These are phyloP conservation scores for Erythrophleum ivorense DNA, from an alignment of 331 rosid species.

Conservation along the genomic window DNA sequence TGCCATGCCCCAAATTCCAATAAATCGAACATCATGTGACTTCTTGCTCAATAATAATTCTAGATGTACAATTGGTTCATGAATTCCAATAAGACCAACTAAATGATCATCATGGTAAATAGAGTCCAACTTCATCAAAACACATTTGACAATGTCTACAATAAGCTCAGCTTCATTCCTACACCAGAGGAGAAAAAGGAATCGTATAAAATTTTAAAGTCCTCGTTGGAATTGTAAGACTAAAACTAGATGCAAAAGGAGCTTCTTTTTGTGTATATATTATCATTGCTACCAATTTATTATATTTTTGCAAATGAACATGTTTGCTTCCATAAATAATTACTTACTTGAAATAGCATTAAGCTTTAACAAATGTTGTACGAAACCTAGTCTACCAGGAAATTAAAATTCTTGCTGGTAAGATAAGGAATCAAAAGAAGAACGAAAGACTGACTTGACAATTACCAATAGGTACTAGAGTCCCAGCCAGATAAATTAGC, in stretches of 20 bases:
- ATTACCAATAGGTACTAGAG: neutral
- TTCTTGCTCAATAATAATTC: neutral
- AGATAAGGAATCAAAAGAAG: neutral
- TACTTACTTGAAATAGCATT: neutral
- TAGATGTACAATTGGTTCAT: neutral
- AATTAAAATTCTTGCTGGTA: neutral
- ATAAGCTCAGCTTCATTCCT: neutral
- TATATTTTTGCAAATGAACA: neutral
- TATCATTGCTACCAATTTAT: neutral
- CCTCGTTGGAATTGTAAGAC: neutral
- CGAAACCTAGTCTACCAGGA: neutral
- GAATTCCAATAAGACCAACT: neutral
- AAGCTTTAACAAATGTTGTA: neutral
- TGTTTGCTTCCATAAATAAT: neutral
- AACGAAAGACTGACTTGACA: neutral
- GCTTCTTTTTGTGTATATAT: neutral
- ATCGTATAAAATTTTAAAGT: neutral
- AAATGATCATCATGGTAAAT: neutral
- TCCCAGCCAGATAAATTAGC: conserved; percentile 15
- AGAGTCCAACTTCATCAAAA: neutral
- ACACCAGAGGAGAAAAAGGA: neutral
- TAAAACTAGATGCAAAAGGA: neutral
- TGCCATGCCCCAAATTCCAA: conserved; percentile 12
- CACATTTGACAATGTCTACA: neutral
- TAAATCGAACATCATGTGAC: neutral